phyloP scores from a whole-genome alignment of 495 filamentous ascomycete species.

The Neurospora intermedia region DNA sequence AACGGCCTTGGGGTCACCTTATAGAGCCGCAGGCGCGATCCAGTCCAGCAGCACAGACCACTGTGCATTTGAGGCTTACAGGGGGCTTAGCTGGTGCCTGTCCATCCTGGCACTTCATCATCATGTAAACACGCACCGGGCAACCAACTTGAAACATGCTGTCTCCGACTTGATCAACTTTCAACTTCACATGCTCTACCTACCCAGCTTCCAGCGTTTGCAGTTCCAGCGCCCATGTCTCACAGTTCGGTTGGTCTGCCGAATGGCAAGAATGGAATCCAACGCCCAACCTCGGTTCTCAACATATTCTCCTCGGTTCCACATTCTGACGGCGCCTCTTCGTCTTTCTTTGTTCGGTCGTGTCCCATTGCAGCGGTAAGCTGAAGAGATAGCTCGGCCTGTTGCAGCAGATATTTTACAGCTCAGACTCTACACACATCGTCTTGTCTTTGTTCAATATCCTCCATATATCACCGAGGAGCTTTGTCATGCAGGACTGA shows the following conservation, averaged over 20 bases:
- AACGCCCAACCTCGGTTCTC: neutral
- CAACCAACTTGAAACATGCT: no score
- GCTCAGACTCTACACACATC: neutral
- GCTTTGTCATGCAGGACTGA: slow-evolving; percentile 19
- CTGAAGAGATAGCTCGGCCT: neutral
- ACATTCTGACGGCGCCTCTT: neutral
- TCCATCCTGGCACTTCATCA: neutral
- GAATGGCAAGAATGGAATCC: neutral
- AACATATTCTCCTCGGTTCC: neutral
- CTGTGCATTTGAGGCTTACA: neutral
- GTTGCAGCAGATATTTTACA: neutral
- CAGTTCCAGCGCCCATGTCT: neutral
- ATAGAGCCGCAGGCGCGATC: neutral
- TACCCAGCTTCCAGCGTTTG: neutral
- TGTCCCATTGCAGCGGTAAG: neutral
- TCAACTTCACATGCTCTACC: neutral
- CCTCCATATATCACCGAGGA: slow-evolving; percentile 2
- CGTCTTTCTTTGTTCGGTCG: slow-evolving; percentile 13
- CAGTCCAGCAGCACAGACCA: neutral
- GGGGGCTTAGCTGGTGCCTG: neutral
- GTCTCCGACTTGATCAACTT: neutral
- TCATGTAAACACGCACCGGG: neutral
- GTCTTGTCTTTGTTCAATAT: neutral
- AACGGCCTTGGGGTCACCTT: neutral
- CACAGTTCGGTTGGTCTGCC: neutral